Evolutionary conservation across 352 stramenopile species (phyloP).

Genomic region (Phytophthora pini): DNA sequence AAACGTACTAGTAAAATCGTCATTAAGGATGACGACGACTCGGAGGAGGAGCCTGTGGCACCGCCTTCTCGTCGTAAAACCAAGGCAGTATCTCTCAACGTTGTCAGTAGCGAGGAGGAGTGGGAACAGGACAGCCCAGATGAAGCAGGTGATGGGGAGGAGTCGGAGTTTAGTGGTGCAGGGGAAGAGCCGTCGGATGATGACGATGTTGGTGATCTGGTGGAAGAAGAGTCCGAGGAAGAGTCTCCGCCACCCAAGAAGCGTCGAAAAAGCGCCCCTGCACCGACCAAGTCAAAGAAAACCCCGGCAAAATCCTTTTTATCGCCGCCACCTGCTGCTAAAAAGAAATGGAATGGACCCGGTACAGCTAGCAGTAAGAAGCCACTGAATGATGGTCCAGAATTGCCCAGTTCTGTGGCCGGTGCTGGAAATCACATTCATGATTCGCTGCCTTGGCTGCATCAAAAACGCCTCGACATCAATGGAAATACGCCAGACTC

Average conservation of each 20-base stretch:
- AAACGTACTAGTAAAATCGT: slow-evolving; percentile 63
- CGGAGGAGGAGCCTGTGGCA: slow-evolving; percentile 46
- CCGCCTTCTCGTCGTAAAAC: slow-evolving; percentile 30
- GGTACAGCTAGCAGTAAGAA: slow-evolving; percentile 37
- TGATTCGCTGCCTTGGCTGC: slow-evolving; percentile 93
- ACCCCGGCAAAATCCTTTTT: slow-evolving; percentile 41
- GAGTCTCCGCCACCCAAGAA: slow-evolving; percentile 47
- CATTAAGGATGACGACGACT: slow-evolving; percentile 87
- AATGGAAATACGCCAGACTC: slow-evolving; percentile 83
- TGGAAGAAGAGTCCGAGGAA: slow-evolving; percentile 56
- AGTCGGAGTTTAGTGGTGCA: slow-evolving; percentile 66
- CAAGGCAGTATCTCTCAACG: slow-evolving; percentile 27
- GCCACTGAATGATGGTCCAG: slow-evolving; percentile 26
- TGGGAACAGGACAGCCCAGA: slow-evolving; percentile 49
- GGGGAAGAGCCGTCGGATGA: slow-evolving; percentile 58
- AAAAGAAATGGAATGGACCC: slow-evolving; percentile 32
- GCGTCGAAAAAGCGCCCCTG: slow-evolving; percentile 44
- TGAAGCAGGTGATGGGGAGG: slow-evolving; percentile 48
- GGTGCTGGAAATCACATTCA: slow-evolving; percentile 86
- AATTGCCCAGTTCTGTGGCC: slow-evolving; percentile 45
- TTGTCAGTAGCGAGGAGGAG: slow-evolving; percentile 62
- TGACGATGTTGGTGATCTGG: slow-evolving; percentile 46
- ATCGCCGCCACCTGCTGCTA: slow-evolving; percentile 39
- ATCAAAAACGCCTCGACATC: slow-evolving; percentile 88
- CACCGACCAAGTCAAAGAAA: slow-evolving; percentile 37